Evolutionary conservation across 1,284 basidiomycete species (phyloP), one percentile per base, ranked within the genome.

Genomic region (Boletus calvinii): DNA sequence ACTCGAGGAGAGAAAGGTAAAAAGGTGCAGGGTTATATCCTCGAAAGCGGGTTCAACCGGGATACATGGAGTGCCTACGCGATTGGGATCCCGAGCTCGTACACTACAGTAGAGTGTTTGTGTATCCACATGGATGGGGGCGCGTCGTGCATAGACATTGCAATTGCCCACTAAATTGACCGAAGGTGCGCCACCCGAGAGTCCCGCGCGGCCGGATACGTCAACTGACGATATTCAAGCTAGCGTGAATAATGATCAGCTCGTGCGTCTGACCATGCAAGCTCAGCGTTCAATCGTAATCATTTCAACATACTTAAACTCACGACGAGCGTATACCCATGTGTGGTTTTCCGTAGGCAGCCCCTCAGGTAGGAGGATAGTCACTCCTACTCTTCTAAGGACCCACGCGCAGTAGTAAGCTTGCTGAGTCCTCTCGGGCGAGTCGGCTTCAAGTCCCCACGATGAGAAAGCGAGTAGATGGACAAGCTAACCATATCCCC

Each of bases 11-110:
- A 40, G 29, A 39, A 20, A 26, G 7, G 26, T 12, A 11, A 15
- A 24, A 15, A 24, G n/a, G 17, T 8, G n/a, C 20, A 6, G 18
- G 6, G 10, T 52, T 53, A 57, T 57, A 62, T 53, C 31, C 31
- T 52, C 30, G 39, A 8, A 17, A 22, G 47, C 52, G 52, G 59
- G 39, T 34, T 40, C 24, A 46, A 22, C 56, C 56, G 59, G 44
- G 31, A 46, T 20, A 32, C 41, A 6, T 36, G 29, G 18, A 42
- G 10, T 15, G 43, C 45, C 32, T 41, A 40, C 26, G 40, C 18
- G 29, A 40, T 13, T 8, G 39, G 10, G 18, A 32, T 31, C 32
- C 38, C 37, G 24, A 32, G 31, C 34, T 26, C 8, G 31, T 40
- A 39, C 35, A 30, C 15, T 31, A 34, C 18, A 13, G 32, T 29